Evolutionary conservation across 345 rosid species (phyloP).

Genomic region (Physaria fendleri): DNA sequence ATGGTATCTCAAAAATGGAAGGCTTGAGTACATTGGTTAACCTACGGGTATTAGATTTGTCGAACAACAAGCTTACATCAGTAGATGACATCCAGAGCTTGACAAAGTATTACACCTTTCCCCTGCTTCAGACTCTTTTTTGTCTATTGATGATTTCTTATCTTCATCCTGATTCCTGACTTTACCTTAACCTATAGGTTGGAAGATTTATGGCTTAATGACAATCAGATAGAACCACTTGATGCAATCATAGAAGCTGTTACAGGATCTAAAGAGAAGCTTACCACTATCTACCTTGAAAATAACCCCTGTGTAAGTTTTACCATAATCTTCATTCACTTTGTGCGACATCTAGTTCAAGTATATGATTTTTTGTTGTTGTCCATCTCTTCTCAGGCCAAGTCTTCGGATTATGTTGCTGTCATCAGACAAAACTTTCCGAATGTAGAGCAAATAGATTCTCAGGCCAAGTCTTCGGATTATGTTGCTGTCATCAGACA

Average conservation of each 20-base stretch:
- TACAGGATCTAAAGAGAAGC: too few relatives aligned
- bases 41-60: constrained; percentile 71
- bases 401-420: too few relatives aligned
- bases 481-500: constrained; percentile 46
- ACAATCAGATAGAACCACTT: constrained; percentile 81
- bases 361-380: too few relatives aligned
- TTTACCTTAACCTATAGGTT: constrained; percentile 42
- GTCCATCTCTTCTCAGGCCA: too few relatives aligned
- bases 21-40: constrained; percentile 71
- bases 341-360: too few relatives aligned
- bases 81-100: constrained; percentile 75
- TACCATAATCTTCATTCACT: too few relatives aligned
- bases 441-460: too few relatives aligned
- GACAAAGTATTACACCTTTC: constrained; percentile 39
- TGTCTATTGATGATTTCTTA: background rate
- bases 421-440: too few relatives aligned
- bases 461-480: constrained; percentile 69
- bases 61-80: constrained; percentile 77
- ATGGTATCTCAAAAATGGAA: constrained; percentile 87
- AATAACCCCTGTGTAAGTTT: too few relatives aligned
- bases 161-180: constrained; percentile 21
- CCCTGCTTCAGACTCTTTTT: background rate
- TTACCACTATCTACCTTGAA: too few relatives aligned
- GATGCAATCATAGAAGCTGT: constrained; percentile 52
- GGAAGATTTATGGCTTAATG: constrained; percentile 94